These are phyloP conservation scores for Calocybe gangraenosa DNA, from an alignment of 768 basidiomycete species.

Conservation along the genomic window DNA sequence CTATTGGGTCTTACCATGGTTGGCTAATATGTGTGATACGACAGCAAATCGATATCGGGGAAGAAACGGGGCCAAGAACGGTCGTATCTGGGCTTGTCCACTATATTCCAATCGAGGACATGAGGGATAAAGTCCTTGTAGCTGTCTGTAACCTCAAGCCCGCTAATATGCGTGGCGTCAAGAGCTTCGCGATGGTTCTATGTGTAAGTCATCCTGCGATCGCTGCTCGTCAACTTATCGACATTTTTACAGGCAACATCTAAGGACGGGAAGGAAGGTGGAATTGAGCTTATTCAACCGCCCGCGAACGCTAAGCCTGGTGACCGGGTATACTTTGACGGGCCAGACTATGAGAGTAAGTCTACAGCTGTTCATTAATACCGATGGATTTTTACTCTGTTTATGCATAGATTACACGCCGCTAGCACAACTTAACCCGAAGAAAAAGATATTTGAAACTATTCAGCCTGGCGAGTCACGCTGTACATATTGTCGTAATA, in stretches of 20 bases:
- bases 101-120: slow-evolving; percentile 93
- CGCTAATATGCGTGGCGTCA: slow-evolving; percentile 94
- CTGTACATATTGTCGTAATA: too few species aligned
- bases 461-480: slow-evolving; percentile 75
- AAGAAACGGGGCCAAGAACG: slow-evolving; percentile 90
- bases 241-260: slow-evolving; percentile 67
- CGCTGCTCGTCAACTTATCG: not conserved
- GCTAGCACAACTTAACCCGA: slow-evolving; percentile 87
- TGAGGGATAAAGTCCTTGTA: slow-evolving; percentile 79
- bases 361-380: not conserved
- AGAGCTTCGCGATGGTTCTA: slow-evolving; percentile 98
- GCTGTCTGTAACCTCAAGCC: slow-evolving; percentile 95
- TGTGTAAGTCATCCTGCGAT: slow-evolving; percentile 48
- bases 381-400: not conserved
- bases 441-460: slow-evolving; percentile 98
- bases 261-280: slow-evolving; percentile 85
- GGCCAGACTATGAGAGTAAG: slow-evolving; percentile 78
- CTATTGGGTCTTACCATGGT: not conserved
- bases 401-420: slow-evolving; percentile 50
- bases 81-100: slow-evolving; percentile 97
- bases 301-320: slow-evolving; percentile 85
- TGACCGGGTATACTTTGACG: slow-evolving; percentile 94
- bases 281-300: slow-evolving; percentile 89
- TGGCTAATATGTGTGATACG: too few species aligned
- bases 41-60: slow-evolving; percentile 94